These are phyloP conservation scores for Ceratonia siliqua DNA, from an alignment of 306 rosid species.

Conservation along the genomic window DNA sequence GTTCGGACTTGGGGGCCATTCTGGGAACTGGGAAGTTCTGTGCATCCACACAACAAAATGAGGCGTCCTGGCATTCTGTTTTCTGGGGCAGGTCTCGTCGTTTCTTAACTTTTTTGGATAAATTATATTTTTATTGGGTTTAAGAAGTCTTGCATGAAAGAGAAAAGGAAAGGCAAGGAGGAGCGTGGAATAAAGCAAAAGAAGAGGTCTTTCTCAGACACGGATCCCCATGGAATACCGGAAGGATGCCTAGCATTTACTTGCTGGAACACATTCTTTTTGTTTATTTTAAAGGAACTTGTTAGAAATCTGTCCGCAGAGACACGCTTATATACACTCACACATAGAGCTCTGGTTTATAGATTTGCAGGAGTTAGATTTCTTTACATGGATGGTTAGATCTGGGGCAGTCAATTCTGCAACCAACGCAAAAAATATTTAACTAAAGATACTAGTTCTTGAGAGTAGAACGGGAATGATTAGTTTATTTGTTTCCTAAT, in stretches of 20 bases:
- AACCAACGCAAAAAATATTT: constrained; percentile 37
- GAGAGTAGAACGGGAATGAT: constrained; percentile 37
- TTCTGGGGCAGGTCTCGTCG: constrained; percentile 17
- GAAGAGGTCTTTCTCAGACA: constrained; percentile 75
- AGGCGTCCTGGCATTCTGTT: constrained; percentile 18
- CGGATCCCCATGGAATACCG: constrained; percentile 78
- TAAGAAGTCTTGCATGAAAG: constrained; percentile 30
- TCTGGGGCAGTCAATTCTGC: constrained; percentile 41
- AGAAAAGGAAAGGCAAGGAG: constrained; percentile 40
- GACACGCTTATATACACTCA: constrained; percentile 37
- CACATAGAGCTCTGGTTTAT: constrained; percentile 26
- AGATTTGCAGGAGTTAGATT: constrained; percentile 50
- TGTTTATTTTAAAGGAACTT: constrained; percentile 69
- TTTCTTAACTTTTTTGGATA: not conserved
- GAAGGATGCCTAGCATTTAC: constrained; percentile 58
- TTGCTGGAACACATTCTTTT: constrained; percentile 74
- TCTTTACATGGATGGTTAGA: constrained; percentile 40
- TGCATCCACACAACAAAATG: constrained; percentile 39
- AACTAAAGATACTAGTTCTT: constrained; percentile 33
- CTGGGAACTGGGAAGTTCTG: not conserved
- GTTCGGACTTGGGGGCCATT: constrained; percentile 25
- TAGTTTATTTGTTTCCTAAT: constrained; percentile 42
- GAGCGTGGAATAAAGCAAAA: constrained; percentile 57
- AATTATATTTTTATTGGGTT: constrained; percentile 9
- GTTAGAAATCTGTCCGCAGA: constrained; percentile 41